Percentiles rank a stretch among this genome's conserved stretches.
Conservation (phyloP, 1,284 basidiomycete species). For the Leccinum ponderosum region DNA sequence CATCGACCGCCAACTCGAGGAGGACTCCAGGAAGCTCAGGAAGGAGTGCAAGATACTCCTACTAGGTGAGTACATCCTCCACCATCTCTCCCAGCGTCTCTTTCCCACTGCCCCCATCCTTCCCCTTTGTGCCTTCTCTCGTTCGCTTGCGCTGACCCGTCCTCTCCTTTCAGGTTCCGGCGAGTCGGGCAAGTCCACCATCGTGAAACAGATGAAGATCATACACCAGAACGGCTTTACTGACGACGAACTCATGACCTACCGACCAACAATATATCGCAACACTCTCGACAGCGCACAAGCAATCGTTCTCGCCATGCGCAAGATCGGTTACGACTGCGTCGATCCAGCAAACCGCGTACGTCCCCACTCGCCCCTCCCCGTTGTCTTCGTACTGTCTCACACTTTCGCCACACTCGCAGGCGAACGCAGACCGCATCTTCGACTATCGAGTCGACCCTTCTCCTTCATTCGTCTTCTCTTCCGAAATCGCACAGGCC, state of each 20-base stretch:
- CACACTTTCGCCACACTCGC: conserved; percentile 1
- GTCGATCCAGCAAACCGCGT: conserved; percentile 75
- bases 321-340: conserved; percentile 87
- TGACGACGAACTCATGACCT: conserved; percentile 77
- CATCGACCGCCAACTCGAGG: conserved; percentile 74
- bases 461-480: conserved; percentile 47
- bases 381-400: background rate
- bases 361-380: background rate
- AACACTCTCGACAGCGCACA: conserved; percentile 90
- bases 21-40: conserved; percentile 74
- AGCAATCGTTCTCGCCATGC: conserved; percentile 86
- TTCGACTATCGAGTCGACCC: conserved; percentile 53
- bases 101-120: background rate
- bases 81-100: conserved; percentile 12
- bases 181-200: conserved; percentile 91
- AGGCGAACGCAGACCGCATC: conserved; percentile 63
- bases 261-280: conserved; percentile 82
- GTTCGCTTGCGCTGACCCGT: background rate
- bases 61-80: conserved; percentile 60
- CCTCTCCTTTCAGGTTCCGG: conserved; percentile 45
- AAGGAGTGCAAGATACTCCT: conserved; percentile 95
- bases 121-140: background rate
- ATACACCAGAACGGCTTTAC: conserved; percentile 96
- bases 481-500: conserved; percentile 70
- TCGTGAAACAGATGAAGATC: conserved; percentile 99